Base-by-base conservation (phyloP, 768 basidiomycete species). In the Austroboletus eburneus region DNA sequence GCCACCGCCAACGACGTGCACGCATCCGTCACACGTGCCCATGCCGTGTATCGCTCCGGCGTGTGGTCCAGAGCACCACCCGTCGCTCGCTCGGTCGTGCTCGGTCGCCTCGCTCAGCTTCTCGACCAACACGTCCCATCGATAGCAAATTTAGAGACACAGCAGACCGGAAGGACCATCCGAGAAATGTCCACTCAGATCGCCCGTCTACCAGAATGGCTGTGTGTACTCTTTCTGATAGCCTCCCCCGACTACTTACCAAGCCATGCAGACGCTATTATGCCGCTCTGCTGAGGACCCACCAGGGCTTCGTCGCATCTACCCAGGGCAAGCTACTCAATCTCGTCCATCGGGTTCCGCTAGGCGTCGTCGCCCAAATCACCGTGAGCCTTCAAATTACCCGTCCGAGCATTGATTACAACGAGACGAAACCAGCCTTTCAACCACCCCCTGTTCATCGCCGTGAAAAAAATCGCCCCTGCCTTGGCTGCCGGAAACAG, bases 291-390 rank as follows among this genome's bases (percentile, higher is more conserved):
- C 59, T 90, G 36, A 71, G 89, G 39, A 91, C 88, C 2, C 74
- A 79, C 36, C 80, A 83, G 60, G 70, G 64, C 14, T 83, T 80
- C 50, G 74, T 91, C 16, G 80, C 85, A 13, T 91, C 89, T 3
- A 87, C 87, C 0, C 84, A 89, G 55, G 91, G 91, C 0, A 80
- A 78, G 43, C 63, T 92, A 32, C 67, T 91, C 29, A 92, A 91
- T 57, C 84, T 87, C 62, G 83, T 92, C 5, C 77, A 80, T 40
- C 77, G 91, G 13, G 72, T 89, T 10, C 89, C 91, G 1, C 75
- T 93, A 1, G 91, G 91, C 10, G 90, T 91, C n/a, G 87, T 91
- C 32, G 90, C 84, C 1, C 89, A 92, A 61, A 87, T 93, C 21
- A 91, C 87, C 13, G 89, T 88, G 47, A 62, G 75, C 46, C 4